Evolutionary conservation across 2,329 filamentous ascomycete genomes (phyloP).

Genomic region (Microdochium bolleyi): DNA sequence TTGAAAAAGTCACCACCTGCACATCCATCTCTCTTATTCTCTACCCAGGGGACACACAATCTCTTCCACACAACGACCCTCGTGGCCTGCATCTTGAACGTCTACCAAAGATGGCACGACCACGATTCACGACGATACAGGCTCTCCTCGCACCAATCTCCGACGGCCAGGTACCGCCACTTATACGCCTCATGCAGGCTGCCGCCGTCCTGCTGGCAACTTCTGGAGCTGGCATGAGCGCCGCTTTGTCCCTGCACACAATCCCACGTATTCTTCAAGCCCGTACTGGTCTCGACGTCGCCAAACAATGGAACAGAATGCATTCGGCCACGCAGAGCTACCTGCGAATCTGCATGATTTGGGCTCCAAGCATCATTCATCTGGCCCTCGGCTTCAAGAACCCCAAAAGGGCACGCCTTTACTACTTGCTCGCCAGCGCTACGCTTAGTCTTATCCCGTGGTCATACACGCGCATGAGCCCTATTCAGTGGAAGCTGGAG

Average conservation of each 20-base stretch:
- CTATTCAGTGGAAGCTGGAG: neutral
- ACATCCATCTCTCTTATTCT: too few species aligned
- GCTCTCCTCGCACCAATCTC: neutral
- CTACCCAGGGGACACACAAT: too few species aligned
- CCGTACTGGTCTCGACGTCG: neutral
- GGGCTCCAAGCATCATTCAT: neutral
- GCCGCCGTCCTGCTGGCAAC: neutral
- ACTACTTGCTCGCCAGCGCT: neutral
- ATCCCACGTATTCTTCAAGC: neutral
- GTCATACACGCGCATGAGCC: neutral
- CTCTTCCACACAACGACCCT: too few species aligned
- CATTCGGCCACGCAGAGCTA: neutral
- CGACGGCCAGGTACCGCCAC: neutral
- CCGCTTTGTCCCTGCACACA: neutral
- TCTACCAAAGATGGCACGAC: neutral
- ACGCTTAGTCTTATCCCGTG: neutral
- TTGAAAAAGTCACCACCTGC: too few species aligned
- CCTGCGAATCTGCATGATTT: neutral
- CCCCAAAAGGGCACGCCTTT: neutral
- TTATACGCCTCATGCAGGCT: neutral
- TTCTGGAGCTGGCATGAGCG: neutral
- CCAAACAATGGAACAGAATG: neutral
- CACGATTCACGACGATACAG: neutral
- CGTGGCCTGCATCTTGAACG: too few species aligned
- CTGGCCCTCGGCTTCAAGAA: neutral